Base-by-base conservation (phyloP, 106 monocot species). In the Chionographis japonica region DNA sequence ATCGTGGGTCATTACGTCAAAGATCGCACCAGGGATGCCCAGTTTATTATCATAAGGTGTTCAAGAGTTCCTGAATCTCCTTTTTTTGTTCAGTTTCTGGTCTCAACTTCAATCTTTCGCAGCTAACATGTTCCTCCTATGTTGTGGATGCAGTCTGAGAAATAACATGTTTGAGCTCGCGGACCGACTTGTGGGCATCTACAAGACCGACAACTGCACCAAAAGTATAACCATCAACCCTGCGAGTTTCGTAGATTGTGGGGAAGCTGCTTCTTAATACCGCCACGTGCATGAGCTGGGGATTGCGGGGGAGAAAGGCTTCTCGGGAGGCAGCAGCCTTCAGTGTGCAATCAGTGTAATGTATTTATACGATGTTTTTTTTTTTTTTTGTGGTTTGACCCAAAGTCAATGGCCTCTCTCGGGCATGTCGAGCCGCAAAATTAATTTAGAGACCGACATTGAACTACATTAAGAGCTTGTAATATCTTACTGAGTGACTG, bases 121-220 rank as follows among this genome's bases (percentile, higher is more conserved):
- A 12, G 37, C 39, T 15, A 43, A 42, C 16, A 39, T 70, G 12
- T 67, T 37, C 11, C 20, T 43, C 35, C 3, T 12, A 20, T 14
- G 12, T 52, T 61, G 66, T 14, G 1, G 17, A 40, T 81, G 74
- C 86, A 97, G 97, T 58, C 68, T 97, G 50, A 89, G 97, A 58
- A 97, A 97, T 66, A 97, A 97, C 40, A 97, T 97, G 97, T 97
- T 97, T 73, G 97, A 97, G 74, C 80, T 97, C 58, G 97, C 97
- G 4, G 97, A 97, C 59, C 77, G 92, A 36, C 84, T 92, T 14
- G 97, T 97, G 50, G 97, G 97, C 64, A 97, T 92, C 49, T 97
- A 97, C 74, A 97, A 97, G 82, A 97, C 97, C 3, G 89, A 97
- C 54, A 97, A 97, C 76, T 97, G 97, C 79, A 97, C 97, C 1